These are phyloP conservation scores for Pelagomonas calceolata DNA, from an alignment of 108 stramenopile genomes.

Conservation along the genomic window DNA sequence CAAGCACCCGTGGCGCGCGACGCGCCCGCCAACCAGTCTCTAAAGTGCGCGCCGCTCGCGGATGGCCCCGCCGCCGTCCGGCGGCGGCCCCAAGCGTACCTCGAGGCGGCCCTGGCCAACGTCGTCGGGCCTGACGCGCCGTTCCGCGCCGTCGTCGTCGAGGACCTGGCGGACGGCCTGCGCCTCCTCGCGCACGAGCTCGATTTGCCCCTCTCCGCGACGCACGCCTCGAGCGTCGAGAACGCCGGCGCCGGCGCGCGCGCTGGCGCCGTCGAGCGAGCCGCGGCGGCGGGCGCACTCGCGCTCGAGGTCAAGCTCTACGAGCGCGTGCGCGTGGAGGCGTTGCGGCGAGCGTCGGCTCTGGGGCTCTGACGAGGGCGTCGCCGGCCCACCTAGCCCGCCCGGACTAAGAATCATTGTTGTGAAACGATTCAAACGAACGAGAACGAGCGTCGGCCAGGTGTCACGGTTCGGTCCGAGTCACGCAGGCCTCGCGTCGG, in stretches of 20 bases:
- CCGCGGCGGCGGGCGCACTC: no score
- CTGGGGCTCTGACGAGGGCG: no score
- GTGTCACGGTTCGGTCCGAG: no score
- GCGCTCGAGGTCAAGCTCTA: no score
- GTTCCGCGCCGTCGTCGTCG: not conserved
- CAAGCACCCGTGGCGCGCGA: not conserved
- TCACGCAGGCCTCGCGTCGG: no score
- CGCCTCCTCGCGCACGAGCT: not conserved
- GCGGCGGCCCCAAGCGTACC: not conserved
- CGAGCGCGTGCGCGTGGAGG: no score
- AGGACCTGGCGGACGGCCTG: not conserved
- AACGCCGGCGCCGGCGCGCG: not conserved
- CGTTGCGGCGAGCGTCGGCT: no score
- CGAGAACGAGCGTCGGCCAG: no score
- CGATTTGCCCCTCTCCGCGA: not conserved
- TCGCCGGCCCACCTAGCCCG: no score
- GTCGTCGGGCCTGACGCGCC: not conserved
- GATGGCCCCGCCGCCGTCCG: not conserved
- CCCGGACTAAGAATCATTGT: no score
- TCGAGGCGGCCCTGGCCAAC: not conserved
- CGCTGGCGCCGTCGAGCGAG: no score
- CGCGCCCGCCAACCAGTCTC: not conserved
- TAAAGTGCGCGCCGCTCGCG: not conserved
- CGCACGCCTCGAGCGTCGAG: not conserved
- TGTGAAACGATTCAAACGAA: no score